phyloP scores from a whole-genome alignment of 495 filamentous ascomycete species.

The Trichoderma reesei region DNA sequence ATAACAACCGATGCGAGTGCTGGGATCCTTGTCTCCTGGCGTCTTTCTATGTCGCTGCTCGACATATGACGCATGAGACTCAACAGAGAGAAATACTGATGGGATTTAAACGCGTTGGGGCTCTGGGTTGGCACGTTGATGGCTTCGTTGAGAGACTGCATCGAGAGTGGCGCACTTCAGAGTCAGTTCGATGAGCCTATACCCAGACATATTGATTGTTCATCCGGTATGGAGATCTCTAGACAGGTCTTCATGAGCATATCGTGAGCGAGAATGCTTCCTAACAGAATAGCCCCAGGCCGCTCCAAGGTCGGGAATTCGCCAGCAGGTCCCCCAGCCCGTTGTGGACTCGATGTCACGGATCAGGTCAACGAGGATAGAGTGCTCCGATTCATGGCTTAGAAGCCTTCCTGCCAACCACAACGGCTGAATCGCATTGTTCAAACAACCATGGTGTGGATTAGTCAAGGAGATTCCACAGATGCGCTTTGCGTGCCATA shows the following conservation, averaged over 20 bases:
- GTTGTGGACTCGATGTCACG: constrained; percentile 13
- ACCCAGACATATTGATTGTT: too few species aligned
- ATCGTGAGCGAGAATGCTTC: background rate
- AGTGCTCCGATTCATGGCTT: constrained; percentile 14
- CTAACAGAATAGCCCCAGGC: constrained; percentile 13
- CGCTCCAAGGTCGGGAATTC: constrained; percentile 14
- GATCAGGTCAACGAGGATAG: constrained; percentile 8
- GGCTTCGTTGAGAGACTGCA: background rate
- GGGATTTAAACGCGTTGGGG: constrained; percentile 3
- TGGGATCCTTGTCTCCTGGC: constrained; percentile 11
- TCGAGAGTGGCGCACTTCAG: background rate
- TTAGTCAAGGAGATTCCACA: constrained; percentile 16
- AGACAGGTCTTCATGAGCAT: background rate
- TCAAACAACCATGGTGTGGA: constrained; percentile 15
- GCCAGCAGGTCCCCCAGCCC: constrained; percentile 14
- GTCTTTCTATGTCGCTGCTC: constrained; percentile 8
- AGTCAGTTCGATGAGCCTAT: background rate
- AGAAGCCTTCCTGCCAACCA: constrained; percentile 15
- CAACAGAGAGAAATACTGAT: constrained; percentile 6
- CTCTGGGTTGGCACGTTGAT: constrained; percentile 1
- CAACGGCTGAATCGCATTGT: constrained; percentile 17
- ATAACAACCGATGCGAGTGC: constrained; percentile 12
- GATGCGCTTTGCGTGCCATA: constrained; percentile 15
- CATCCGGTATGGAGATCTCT: background rate
- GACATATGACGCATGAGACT: constrained; percentile 10